Evolutionary conservation across 192 early-diverging fungal species (phyloP), one percentile per base, ranked within the genome.

Genomic region (Lobosporangium transversale): DNA sequence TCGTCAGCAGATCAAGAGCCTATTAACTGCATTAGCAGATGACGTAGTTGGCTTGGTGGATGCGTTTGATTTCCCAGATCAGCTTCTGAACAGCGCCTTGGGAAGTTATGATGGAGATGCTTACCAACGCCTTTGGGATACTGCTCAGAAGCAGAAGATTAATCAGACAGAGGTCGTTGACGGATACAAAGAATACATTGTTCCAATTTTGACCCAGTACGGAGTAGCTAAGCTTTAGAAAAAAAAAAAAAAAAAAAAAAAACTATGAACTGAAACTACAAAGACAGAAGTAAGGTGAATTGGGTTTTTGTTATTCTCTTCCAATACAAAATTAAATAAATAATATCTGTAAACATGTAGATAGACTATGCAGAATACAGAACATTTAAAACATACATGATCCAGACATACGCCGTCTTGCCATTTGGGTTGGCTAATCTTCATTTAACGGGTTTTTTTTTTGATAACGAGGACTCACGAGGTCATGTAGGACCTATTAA

Each of bases 1-100:
- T 17, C 84, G 86, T 50, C 43, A 56, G 15, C 60, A 70, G n/a
- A 80, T 87, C 56, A 83, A 86, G 14, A 60, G 48, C 6, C 48
- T 84, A 11, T 82, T 92, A 27, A 73, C 80, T 21, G 68, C 81
- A 1, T 58, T 95, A 3, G 79, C 89, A 23, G 81, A 80, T 20
- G 85, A 95, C 67, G 90, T 88, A 2, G 82, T 95, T 21, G 82
- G 87, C 0, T 82, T 94, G 33, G 87, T 89, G n/a, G 94, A 94
- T 50, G 85, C 90, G 3, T 94, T 90, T 82, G 89, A 83, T 20
- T 84, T 90, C 35, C 62, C 86, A 0, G 94, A 94, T 55, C 80
- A 85, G 20, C 70, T 80, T 11, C 80, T 95, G 27, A 85, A 87
- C 62, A 90, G 88, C 49, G 88, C 91, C 10, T 74, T 95, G 36